These are phyloP conservation scores for Sonneratia alba DNA, from an alignment of 345 rosid species.

Conservation along the genomic window DNA sequence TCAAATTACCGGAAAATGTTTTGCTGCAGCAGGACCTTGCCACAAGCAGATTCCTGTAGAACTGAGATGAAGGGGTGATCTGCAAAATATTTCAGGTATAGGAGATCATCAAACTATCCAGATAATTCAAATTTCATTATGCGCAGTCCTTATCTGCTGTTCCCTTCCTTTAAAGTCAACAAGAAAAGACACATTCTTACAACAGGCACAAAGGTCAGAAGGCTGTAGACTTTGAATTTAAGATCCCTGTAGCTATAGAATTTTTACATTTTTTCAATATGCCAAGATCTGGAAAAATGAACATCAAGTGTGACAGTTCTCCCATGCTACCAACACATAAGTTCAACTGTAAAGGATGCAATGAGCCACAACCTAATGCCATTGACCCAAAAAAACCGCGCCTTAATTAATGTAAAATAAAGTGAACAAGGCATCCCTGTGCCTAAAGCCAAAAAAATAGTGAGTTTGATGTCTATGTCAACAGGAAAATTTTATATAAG, in stretches of 20 bases:
- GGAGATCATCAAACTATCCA: background rate
- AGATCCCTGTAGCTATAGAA: background rate
- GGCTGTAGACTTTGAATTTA: background rate
- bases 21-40: background rate
- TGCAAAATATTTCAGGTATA: background rate
- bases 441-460: background rate
- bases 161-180: background rate
- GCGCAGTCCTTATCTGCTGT: background rate
- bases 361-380: background rate
- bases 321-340: background rate
- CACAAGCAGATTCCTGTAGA: background rate
- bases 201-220: background rate
- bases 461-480: background rate
- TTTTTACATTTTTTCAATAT: background rate
- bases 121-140: background rate
- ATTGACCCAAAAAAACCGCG: background rate
- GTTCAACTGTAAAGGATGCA: background rate
- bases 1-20: background rate
- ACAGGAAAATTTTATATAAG: background rate
- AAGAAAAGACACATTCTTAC: background rate
- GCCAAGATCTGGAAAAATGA: background rate
- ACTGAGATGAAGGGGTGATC: background rate
- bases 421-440: background rate
- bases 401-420: background rate
- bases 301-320: background rate